Evolutionary conservation across 805 yeast genomes (phyloP).

Genomic region (Candida nonsorbophila): DNA sequence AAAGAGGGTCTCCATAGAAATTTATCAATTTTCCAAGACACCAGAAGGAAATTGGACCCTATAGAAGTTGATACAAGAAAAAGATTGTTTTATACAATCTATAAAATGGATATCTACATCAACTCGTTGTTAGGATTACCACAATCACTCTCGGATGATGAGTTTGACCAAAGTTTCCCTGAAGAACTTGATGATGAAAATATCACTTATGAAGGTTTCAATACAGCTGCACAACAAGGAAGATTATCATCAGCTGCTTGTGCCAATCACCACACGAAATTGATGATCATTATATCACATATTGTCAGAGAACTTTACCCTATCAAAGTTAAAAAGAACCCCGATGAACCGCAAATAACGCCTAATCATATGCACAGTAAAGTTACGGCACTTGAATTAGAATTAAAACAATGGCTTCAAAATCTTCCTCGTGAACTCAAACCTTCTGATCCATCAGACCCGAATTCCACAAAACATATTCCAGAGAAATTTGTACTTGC

Average conservation of each 20-base stretch:
- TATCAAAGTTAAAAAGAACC: conserved; percentile 39
- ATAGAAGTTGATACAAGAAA: conserved; percentile 80
- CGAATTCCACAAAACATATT: conserved; percentile 11
- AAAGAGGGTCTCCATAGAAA: conserved; percentile 81
- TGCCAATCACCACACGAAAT: conserved; percentile 79
- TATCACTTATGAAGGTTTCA: conserved; percentile 61
- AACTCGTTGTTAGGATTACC: conserved; percentile 86
- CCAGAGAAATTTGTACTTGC: conserved; percentile 65
- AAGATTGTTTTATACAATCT: conserved; percentile 82
- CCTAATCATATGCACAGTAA: conserved; percentile 35
- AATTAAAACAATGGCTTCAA: conserved; percentile 67
- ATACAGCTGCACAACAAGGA: conserved; percentile 41
- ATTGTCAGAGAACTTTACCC: conserved; percentile 75
- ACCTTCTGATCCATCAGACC: conserved; percentile 58
- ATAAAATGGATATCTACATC: conserved; percentile 86
- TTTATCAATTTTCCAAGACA: conserved; percentile 40
- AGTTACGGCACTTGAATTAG: conserved; percentile 62
- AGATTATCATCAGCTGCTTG: conserved; percentile 67
- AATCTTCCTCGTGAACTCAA: conserved; percentile 64
- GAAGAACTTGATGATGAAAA: conserved; percentile 82
- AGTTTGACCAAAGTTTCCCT: conserved; percentile 85
- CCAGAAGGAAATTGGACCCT: conserved; percentile 57
- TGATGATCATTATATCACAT: conserved; percentile 65
- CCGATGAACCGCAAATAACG: conserved; percentile 9
- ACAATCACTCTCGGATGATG: conserved; percentile 66